Base-by-base conservation (phyloP, 495 filamentous ascomycete species). In the Aspergillus panamensis region DNA sequence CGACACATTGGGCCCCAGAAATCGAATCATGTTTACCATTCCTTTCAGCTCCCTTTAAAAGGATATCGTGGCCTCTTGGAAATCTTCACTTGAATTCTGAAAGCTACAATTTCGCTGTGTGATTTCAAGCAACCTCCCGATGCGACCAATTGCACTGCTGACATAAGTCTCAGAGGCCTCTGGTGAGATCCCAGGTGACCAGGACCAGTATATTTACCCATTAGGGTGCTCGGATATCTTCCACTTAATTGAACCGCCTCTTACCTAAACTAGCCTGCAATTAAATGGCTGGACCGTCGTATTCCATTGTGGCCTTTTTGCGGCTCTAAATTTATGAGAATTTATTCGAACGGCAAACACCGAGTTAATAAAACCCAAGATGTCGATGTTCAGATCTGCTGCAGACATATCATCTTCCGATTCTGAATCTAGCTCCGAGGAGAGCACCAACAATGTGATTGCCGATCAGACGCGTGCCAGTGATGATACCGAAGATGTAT, bases 371-470 rank as follows among this genome's bases (percentile, higher is more conserved):
- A n/a, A n/a, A n/a, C n/a, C 51, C 67, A 69, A 57, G 6, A 79
- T 79, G 76, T 79, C 76, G 10, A 70, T 79, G 71, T 79, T 79
- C 55, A 69, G 69, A 44, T 66, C 73, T 49, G 68, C 73, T 19
- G 69, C 71, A 31, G 76, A 77, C 8, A 63, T 69, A 29, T 69
- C 70, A n/a, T 77, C 74, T 3, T 77, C 72, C 1, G 74, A 73
- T 16, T 64, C 69, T 4, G 70, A 73, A 9, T 67, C 68, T 6
- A 66, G 57, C 25, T 68, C 66, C 0, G 63, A 73, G 21, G 60
- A 61, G 39, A 56, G 47, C 16, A 66, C 69, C 8, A 12, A 61
- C 9, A 55, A 65, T 52, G 58, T 59, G 6, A 32, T 43, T 20
- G 16, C 55, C 14, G 40, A 39, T 8, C 13, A 35, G 1, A 33